phyloP scores from a whole-genome alignment of 306 rosid genomes.

The Quercus alba region DNA sequence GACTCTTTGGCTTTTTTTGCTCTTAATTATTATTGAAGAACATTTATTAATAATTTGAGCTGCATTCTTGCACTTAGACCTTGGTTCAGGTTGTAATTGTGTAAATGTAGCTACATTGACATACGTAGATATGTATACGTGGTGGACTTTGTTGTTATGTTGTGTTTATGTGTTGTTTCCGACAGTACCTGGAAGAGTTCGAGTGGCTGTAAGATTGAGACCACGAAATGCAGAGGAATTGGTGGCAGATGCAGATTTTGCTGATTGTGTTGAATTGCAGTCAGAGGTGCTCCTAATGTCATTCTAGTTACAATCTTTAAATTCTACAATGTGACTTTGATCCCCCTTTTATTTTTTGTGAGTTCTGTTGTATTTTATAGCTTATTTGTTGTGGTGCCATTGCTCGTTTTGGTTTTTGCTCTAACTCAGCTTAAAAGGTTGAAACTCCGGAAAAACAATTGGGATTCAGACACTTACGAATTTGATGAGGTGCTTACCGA shows the following conservation, averaged over 20 bases:
- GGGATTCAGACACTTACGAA: constrained; percentile 91
- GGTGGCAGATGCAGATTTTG: constrained; percentile 87
- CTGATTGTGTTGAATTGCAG: constrained; percentile 88
- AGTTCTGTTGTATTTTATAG: neutral
- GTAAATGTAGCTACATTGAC: neutral
- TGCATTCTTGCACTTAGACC: neutral
- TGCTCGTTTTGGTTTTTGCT: constrained; percentile 13
- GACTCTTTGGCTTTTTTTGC: no score
- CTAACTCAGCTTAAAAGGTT: constrained; percentile 73
- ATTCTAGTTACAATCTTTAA: constrained; percentile 9
- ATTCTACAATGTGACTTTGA: neutral
- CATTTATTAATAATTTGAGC: neutral
- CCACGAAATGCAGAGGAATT: constrained; percentile 84
- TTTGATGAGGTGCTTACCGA: constrained; percentile 95
- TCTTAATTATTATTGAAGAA: neutral
- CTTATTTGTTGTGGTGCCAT: constrained; percentile 1
- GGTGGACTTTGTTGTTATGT: neutral
- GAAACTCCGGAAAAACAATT: constrained; percentile 90
- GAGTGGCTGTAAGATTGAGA: constrained; percentile 90
- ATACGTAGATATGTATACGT: neutral
- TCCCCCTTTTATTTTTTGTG: neutral
- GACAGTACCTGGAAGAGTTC: constrained; percentile 88
- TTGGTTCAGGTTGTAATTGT: neutral
- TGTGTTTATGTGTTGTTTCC: constrained; percentile 7
- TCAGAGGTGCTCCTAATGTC: constrained; percentile 62